These are phyloP conservation scores for Rhizopus sp. DNA, from an alignment of 371 early-diverging fungal species.

Conservation along the genomic window DNA sequence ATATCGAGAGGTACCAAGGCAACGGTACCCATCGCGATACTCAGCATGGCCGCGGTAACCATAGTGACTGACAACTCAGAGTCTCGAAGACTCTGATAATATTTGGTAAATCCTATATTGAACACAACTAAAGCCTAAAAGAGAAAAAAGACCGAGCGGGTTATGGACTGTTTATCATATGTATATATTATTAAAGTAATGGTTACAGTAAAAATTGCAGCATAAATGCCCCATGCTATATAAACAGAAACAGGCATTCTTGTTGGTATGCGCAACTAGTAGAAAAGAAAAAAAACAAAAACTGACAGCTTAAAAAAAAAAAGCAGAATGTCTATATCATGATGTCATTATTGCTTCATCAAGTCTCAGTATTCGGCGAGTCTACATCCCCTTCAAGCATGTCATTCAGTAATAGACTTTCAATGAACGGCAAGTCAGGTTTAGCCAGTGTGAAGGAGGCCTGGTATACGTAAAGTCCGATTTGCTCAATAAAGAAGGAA, in stretches of 20 bases:
- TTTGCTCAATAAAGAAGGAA: conserved; percentile 73
- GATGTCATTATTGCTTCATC: conserved; percentile 3
- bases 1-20: conserved; percentile 62
- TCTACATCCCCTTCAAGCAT: conserved; percentile 61
- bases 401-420: conserved; percentile 72
- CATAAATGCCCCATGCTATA: conserved; percentile 2
- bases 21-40: conserved; percentile 43
- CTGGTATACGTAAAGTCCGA: conserved; percentile 74
- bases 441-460: conserved; percentile 68
- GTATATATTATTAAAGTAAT: neutral
- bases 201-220: neutral
- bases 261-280: neutral
- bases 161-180: neutral
- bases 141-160: neutral
- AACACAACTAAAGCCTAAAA: conserved; percentile 40
- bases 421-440: conserved; percentile 77
- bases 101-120: conserved; percentile 44
- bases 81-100: conserved; percentile 49
- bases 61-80: conserved; percentile 43
- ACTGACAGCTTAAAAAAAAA: neutral
- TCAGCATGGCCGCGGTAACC: conserved; percentile 42
- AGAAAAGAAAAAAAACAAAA: conserved; percentile 2
- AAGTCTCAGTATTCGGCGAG: conserved; percentile 6
- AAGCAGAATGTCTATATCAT: neutral
- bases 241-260: neutral